Base-by-base conservation (phyloP, 2,329 filamentous ascomycete species). In the Cladosporium sp. region DNA sequence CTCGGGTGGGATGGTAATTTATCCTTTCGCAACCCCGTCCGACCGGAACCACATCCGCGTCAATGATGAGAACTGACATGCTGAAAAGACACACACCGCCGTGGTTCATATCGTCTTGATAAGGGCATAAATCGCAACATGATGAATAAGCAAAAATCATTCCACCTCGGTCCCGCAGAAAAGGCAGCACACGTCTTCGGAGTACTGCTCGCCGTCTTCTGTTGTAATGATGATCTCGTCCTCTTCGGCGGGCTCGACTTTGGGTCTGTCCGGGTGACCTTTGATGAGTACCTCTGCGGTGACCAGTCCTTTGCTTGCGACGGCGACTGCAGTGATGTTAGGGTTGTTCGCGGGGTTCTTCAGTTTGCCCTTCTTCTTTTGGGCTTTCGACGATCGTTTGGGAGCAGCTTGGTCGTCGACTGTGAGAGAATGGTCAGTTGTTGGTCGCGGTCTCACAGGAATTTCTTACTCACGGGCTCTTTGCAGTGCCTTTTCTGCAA, bases 171-270 rank as follows among this genome's bases (percentile, higher is more conserved):
- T 36, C 1, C 55, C 47, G 67, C 75, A 76, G 30, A 72, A 66
- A 28, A 78, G 65, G 63, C 76, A 78, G n/a, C 67, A 59, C 41
- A 77, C 66, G 21, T 69, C 63, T 66, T 72, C 66, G 26, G 70
- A 66, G 24, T 70, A 64, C 66, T 65, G 64, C 60, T 72, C 67
- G 21, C 68, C 72, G 18, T 69, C 64, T 28, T 72, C 67, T n/a
- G 70, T 73, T 2, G 64, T 60, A 30, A 77, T 69, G 18, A 75
- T 67, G 14, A 77, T 71, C 66, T 73, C 70, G 12, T 71, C 72
- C 21, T 67, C 69, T 32, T 65, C 67, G 4, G 70, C 68, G 1
- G 65, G 60, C 21, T 65, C 59, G 38, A 67, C 64, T 3, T 69
- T 66, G 1, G 66, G 59, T 47, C 55, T 32, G 34, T 61, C 54